Evolutionary conservation across 1,139 yeast species (phyloP).

Genomic region (Candida sanyaensis): DNA sequence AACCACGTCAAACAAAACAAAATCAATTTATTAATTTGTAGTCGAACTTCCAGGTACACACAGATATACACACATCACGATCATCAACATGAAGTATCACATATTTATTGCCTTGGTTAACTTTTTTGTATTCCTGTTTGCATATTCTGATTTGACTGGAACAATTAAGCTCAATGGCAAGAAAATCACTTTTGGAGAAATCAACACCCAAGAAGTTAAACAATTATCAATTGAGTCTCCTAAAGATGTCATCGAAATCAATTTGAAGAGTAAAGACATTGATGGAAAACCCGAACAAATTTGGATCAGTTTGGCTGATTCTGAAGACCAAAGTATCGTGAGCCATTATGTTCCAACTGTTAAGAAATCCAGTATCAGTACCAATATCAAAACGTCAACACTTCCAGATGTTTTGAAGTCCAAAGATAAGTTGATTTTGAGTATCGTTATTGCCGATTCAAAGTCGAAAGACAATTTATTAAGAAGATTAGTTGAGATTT

Average conservation of each 20-base stretch:
- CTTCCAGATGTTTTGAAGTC: constrained; percentile 42
- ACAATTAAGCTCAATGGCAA: constrained; percentile 27
- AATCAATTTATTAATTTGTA: not conserved
- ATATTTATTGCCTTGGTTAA: constrained; percentile 13
- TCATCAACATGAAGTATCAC: constrained; percentile 15
- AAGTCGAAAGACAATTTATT: constrained; percentile 23
- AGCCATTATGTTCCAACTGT: constrained; percentile 28
- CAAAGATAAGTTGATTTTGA: constrained; percentile 32
- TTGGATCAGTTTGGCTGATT: constrained; percentile 24
- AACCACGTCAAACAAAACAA: constrained; percentile 14
- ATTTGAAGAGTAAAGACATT: constrained; percentile 21
- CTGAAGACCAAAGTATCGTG: constrained; percentile 26
- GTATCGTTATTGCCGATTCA: constrained; percentile 35
- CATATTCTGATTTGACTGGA: constrained; percentile 32
- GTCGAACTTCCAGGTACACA: not conserved
- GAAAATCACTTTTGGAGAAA: constrained; percentile 34
- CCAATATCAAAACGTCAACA: constrained; percentile 30
- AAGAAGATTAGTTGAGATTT: constrained; percentile 33
- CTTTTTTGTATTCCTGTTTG: constrained; percentile 16
- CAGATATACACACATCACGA: not conserved
- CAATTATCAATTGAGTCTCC: constrained; percentile 31
- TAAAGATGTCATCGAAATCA: constrained; percentile 34
- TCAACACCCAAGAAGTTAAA: constrained; percentile 37
- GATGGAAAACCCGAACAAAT: constrained; percentile 28
- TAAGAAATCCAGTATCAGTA: constrained; percentile 21